These are phyloP conservation scores for Begonia fuchsioides DNA, from an alignment of 306 rosid species.

Conservation along the genomic window DNA sequence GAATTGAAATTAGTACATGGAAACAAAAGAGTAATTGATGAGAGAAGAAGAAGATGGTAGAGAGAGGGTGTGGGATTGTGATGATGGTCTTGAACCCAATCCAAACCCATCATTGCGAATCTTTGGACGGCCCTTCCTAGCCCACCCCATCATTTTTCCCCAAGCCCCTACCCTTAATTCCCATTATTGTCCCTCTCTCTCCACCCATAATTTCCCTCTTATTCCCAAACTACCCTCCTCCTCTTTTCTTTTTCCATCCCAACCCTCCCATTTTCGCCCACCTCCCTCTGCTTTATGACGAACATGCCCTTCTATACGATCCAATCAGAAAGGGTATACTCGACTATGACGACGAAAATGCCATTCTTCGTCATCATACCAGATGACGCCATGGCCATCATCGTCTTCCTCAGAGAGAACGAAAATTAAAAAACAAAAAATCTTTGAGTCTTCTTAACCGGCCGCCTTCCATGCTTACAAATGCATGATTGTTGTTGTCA, in stretches of 20 bases:
- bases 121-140: constrained; percentile 94
- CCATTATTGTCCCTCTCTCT: constrained; percentile 50
- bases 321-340: too few species aligned
- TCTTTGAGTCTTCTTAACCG: constrained; percentile 61
- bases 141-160: constrained; percentile 93
- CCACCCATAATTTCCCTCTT: constrained; percentile 21
- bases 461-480: constrained; percentile 99
- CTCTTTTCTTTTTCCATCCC: too few species aligned
- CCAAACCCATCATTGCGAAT: constrained; percentile 98
- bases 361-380: constrained; percentile 34
- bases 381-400: constrained; percentile 67
- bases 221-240: constrained; percentile 7
- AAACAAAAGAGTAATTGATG: constrained; percentile 14
- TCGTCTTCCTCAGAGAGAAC: constrained; percentile 18
- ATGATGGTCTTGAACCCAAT: constrained; percentile 79
- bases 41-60: background rate
- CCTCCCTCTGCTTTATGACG: too few species aligned
- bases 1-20: constrained; percentile 25
- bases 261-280: too few species aligned
- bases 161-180: constrained; percentile 52
- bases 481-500: constrained; percentile 97
- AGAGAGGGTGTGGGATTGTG: constrained; percentile 15
- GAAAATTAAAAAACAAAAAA: constrained; percentile 26
- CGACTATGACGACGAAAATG: constrained; percentile 3
- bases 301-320: too few species aligned